phyloP scores from a whole-genome alignment of 1,139 yeast genomes.

The Nakaseomyces nivariensis region DNA sequence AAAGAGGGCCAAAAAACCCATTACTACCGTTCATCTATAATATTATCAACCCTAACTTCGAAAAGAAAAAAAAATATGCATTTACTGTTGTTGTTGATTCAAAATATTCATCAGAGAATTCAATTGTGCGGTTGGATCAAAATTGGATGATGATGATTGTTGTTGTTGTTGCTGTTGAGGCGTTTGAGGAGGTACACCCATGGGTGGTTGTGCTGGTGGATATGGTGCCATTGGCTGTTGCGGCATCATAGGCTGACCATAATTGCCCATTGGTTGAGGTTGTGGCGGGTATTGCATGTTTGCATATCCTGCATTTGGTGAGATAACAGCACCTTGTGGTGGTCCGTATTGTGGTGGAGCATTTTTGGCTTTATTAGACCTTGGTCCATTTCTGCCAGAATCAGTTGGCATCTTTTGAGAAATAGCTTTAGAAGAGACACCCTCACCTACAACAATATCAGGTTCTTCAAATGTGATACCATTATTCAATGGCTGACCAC shows the following conservation, averaged over 20 bases:
- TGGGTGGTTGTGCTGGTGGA: conserved; percentile 18
- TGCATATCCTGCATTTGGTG: conserved; percentile 16
- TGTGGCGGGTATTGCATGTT: conserved; percentile 17
- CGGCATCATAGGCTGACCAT: conserved; percentile 10
- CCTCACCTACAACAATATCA: conserved; percentile 92
- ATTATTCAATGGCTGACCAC: conserved; percentile 71
- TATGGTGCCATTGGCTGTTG: conserved; percentile 6
- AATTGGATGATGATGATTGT: conserved; percentile 13
- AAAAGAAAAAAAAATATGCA: not conserved
- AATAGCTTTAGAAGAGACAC: conserved; percentile 87
- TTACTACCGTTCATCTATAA: not conserved
- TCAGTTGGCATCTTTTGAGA: conserved; percentile 82
- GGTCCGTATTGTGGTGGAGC: conserved; percentile 5
- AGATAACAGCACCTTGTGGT: conserved; percentile 14
- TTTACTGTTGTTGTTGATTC: conserved; percentile 25
- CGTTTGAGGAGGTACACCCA: conserved; percentile 10
- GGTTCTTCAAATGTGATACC: conserved; percentile 93
- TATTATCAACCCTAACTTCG: not conserved
- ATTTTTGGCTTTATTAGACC: conserved; percentile 60
- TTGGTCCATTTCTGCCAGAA: conserved; percentile 77
- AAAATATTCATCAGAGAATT: conserved; percentile 34
- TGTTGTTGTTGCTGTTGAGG: conserved; percentile 15
- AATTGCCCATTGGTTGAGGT: conserved; percentile 11
- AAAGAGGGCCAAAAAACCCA: not conserved
- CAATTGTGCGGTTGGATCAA: conserved; percentile 33